These are phyloP conservation scores for Astragalus glycyphyllos DNA, from an alignment of 306 rosid genomes.

Conservation along the genomic window DNA sequence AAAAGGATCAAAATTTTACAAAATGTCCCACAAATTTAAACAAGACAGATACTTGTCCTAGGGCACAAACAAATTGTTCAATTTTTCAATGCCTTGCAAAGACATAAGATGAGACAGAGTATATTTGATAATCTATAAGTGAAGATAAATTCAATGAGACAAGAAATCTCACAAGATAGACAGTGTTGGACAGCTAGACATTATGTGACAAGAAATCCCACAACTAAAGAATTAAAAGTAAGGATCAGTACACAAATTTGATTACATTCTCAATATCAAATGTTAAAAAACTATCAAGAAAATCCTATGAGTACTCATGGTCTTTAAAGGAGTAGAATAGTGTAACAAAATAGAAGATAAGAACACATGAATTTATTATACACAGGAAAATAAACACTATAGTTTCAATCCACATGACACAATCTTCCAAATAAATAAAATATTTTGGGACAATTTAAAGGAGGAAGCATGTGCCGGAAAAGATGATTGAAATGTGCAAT, in stretches of 20 bases:
- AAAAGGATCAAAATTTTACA: slow-evolving; percentile 1
- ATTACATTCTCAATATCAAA: not conserved
- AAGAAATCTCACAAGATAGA: slow-evolving; percentile 19
- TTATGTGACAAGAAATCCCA: slow-evolving; percentile 17
- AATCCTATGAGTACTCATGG: no score
- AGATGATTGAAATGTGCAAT: slow-evolving; percentile 50
- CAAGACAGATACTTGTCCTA: slow-evolving; percentile 8
- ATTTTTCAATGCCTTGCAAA: not conserved
- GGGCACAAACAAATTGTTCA: slow-evolving; percentile 34
- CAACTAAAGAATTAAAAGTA: not conserved
- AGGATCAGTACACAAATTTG: not conserved
- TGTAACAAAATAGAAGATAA: slow-evolving; percentile 18
- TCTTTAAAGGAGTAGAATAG: not conserved
- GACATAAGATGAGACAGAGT: slow-evolving; percentile 25
- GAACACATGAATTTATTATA: not conserved
- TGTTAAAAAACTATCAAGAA: slow-evolving; percentile 14
- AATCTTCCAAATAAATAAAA: slow-evolving; percentile 37
- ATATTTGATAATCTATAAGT: slow-evolving; percentile 22
- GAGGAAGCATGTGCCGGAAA: slow-evolving; percentile 59
- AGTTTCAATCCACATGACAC: slow-evolving; percentile 53
- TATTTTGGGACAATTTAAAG: slow-evolving; percentile 44
- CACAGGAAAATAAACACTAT: not conserved
- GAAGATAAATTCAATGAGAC: slow-evolving; percentile 24
- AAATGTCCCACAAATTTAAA: slow-evolving; percentile 16
- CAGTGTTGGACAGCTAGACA: slow-evolving; percentile 30